Percentiles rank a stretch among this genome's conserved stretches.
phyloP scores from a whole-genome alignment of 768 basidiomycete species.

The Trametes punicea region DNA sequence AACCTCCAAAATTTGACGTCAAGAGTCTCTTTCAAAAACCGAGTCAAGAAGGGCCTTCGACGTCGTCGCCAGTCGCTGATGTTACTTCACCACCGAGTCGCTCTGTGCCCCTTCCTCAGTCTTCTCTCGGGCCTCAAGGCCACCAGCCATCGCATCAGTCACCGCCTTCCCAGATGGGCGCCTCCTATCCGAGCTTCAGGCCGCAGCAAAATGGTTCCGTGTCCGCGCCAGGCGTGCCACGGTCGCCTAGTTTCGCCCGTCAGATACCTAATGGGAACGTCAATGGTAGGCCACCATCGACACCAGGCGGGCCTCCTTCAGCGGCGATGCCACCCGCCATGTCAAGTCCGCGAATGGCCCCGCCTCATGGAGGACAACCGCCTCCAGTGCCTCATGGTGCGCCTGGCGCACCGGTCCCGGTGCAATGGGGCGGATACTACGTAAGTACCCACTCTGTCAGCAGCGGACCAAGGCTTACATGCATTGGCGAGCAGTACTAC shows the following conservation, averaged over 20 bases:
- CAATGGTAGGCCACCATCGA: constrained; percentile 38
- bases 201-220: constrained; percentile 36
- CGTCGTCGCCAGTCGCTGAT: constrained; percentile 34
- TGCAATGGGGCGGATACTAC: constrained; percentile 45
- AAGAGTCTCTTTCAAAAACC: constrained; percentile 59
- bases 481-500: constrained; percentile 36
- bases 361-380: constrained; percentile 52
- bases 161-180: constrained; percentile 41
- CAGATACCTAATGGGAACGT: constrained; percentile 58
- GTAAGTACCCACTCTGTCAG: constrained; percentile 37
- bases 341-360: constrained; percentile 65
- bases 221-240: constrained; percentile 35
- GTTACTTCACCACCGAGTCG: constrained; percentile 58
- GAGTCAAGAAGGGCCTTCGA: constrained; percentile 21
- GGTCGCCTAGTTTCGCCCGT: constrained; percentile 65
- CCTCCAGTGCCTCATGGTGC: constrained; percentile 47
- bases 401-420: constrained; percentile 35
- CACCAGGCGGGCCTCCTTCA: constrained; percentile 9
- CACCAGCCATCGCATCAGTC: constrained; percentile 27
- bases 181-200: constrained; percentile 42
- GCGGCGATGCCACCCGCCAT: constrained; percentile 46
- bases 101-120: constrained; percentile 50
- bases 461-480: constrained; percentile 5
- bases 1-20: constrained; percentile 47
- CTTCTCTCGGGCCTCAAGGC: constrained; percentile 32